Conservation (phyloP, 352 stramenopile genomes). For the Pseudoperonospora humuli region DNA sequence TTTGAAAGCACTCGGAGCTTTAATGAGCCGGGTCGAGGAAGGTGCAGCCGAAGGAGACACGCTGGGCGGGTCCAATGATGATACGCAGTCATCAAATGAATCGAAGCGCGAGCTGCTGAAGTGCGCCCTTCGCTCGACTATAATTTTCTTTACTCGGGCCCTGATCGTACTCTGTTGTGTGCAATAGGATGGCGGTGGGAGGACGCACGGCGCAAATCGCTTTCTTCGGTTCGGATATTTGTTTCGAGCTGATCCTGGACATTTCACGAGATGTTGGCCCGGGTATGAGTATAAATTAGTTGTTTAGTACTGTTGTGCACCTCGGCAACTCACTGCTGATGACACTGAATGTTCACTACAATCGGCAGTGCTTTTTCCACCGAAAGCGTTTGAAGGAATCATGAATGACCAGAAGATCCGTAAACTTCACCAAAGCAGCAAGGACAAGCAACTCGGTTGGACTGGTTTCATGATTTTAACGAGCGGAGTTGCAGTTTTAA, state of each 20-base stretch:
- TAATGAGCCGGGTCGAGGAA: constrained; percentile 59
- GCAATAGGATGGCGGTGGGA: constrained; percentile 48
- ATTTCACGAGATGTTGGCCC: constrained; percentile 49
- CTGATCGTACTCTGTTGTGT: neutral
- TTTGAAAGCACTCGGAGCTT: constrained; percentile 16
- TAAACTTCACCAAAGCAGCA: constrained; percentile 64
- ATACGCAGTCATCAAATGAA: constrained; percentile 31
- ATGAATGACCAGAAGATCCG: constrained; percentile 74
- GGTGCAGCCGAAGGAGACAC: constrained; percentile 48
- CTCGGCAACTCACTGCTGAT: no score
- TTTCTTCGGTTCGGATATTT: constrained; percentile 69
- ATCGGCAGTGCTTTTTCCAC: constrained; percentile 58
- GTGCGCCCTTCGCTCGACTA: no score
- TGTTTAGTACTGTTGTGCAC: constrained; percentile 17
- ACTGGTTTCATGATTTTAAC: neutral
- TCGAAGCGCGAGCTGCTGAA: constrained; percentile 69
- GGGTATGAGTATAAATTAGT: no score
- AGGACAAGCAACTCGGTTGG: constrained; percentile 59
- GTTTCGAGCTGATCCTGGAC: constrained; percentile 65
- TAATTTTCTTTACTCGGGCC: no score
- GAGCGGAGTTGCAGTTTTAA: neutral
- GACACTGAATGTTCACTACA: no score
- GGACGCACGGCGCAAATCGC: constrained; percentile 67
- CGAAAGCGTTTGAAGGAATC: constrained; percentile 71
- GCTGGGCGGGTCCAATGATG: constrained; percentile 14